phyloP scores from a whole-genome alignment of 176 grass and related monocot genomes.

The Aegilops speltoides region DNA sequence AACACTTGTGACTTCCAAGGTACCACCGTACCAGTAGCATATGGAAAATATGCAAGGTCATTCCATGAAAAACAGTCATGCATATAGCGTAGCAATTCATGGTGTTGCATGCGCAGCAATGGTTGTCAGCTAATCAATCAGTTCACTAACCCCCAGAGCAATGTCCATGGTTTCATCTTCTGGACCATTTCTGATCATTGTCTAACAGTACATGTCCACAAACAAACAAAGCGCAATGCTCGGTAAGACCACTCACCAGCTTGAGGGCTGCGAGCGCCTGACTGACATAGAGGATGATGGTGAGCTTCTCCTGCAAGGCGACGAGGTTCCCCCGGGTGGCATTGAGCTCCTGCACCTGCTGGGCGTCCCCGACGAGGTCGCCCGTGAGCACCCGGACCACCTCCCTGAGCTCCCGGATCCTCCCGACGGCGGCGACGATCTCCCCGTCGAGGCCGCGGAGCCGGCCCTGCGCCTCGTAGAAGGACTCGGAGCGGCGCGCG shows the following conservation, averaged over 20 bases:
- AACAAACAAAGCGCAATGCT: slow-evolving; percentile 8
- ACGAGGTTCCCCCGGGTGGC: slow-evolving; percentile 69
- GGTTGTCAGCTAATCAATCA: background rate
- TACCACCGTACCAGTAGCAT: background rate
- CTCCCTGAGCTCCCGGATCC: slow-evolving; percentile 82
- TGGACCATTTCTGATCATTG: slow-evolving; percentile 15
- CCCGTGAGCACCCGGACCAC: slow-evolving; percentile 69
- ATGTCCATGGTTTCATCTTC: too few relatives aligned
- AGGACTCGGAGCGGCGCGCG: slow-evolving; percentile 69
- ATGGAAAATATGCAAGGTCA: background rate
- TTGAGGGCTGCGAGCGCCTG: slow-evolving; percentile 81
- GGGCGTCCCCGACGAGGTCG: slow-evolving; percentile 71
- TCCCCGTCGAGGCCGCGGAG: slow-evolving; percentile 73
- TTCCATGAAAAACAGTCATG: background rate
- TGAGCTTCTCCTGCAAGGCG: slow-evolving; percentile 87
- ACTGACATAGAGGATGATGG: slow-evolving; percentile 85
- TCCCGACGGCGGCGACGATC: slow-evolving; percentile 70
- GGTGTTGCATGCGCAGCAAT: background rate
- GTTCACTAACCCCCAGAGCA: background rate
- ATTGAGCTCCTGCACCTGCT: slow-evolving; percentile 90
- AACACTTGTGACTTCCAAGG: background rate
- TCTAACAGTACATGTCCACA: too few relatives aligned
- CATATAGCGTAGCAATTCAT: slow-evolving; percentile 9
- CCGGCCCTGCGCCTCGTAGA: slow-evolving; percentile 83
- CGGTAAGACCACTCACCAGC: slow-evolving; percentile 52